These are phyloP conservation scores for Candida quercuum DNA, from an alignment of 805 yeast genomes.

Conservation along the genomic window DNA sequence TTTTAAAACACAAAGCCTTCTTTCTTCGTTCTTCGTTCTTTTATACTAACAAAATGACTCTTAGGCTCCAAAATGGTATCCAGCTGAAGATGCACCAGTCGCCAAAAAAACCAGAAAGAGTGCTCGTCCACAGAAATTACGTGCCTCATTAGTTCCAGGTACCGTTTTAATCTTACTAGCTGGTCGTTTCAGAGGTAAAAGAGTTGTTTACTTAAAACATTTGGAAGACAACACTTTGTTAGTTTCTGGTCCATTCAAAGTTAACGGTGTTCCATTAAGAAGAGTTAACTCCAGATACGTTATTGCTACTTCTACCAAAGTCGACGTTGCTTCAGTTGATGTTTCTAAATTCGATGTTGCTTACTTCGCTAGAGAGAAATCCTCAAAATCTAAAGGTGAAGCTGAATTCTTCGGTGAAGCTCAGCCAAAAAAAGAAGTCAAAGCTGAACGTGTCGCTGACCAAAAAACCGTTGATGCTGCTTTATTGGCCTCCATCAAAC, in stretches of 20 bases:
- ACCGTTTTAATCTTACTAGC: conserved; percentile 95
- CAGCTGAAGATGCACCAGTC: conserved; percentile 84
- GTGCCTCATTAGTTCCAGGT: conserved; percentile 96
- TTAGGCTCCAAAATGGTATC: conserved; percentile 89
- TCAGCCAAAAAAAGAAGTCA: conserved; percentile 75
- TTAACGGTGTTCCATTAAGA: conserved; percentile 99
- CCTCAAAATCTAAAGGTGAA: conserved; percentile 82
- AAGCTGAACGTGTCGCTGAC: conserved; percentile 93
- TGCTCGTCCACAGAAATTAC: conserved; percentile 88
- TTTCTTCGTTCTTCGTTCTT: neutral
- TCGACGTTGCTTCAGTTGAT: conserved; percentile 72
- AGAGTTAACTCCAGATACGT: conserved; percentile 98
- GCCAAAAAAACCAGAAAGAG: conserved; percentile 88
- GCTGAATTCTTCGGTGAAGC: conserved; percentile 85
- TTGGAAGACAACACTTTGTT: conserved; percentile 97
- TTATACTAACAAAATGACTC: neutral
- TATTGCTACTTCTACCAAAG: conserved; percentile 95
- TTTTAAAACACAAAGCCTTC: too few relatives aligned
- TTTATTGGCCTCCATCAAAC: conserved; percentile 87
- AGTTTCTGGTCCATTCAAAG: conserved; percentile 98
- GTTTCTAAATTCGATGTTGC: conserved; percentile 89
- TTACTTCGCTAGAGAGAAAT: conserved; percentile 95
- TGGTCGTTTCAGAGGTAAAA: conserved; percentile 99
- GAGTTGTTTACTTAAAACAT: conserved; percentile 96
- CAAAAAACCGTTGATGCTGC: conserved; percentile 95